phyloP scores from a whole-genome alignment of 192 early-diverging fungal species.

The Backusella sp. region DNA sequence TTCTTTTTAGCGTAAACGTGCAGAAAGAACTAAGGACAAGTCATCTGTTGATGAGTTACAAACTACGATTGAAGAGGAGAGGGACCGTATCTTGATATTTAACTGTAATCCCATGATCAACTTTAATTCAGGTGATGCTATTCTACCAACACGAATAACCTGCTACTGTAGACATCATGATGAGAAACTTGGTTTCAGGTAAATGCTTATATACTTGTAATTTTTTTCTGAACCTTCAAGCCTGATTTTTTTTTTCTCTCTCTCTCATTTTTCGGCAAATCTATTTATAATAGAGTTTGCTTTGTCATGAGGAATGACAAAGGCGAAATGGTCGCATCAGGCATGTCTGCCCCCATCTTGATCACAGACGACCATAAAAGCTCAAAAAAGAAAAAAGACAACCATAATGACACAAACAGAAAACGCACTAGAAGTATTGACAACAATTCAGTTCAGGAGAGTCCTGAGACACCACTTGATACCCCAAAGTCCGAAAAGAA shows the following conservation, averaged over 20 bases:
- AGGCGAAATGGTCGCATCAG: conserved; percentile 68
- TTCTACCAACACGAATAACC: conserved; percentile 90
- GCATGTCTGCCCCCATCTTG: conserved; percentile 89
- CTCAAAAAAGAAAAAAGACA: conserved; percentile 46
- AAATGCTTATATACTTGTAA: neutral
- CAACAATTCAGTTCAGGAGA: neutral
- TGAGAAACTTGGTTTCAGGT: conserved; percentile 91
- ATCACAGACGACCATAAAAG: conserved; percentile 99
- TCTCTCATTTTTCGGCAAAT: neutral
- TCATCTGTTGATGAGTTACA: conserved; percentile 34
- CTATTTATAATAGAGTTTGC: conserved; percentile 54
- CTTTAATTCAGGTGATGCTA: conserved; percentile 84
- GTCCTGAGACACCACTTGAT: neutral
- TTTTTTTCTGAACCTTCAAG: neutral
- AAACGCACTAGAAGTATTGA: neutral
- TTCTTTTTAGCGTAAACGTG: conserved; percentile 54
- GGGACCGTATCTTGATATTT: conserved; percentile 80
- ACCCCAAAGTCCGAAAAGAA: conserved; percentile 4
- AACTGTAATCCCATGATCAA: conserved; percentile 86
- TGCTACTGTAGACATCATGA: conserved; percentile 96
- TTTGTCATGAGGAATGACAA: conserved; percentile 72
- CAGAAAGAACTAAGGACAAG: conserved; percentile 60
- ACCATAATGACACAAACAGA: neutral
- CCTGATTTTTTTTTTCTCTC: neutral
- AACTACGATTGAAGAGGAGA: conserved; percentile 41